These are phyloP conservation scores for Termitomyces sp. DNA, from an alignment of 768 basidiomycete genomes.

Conservation along the genomic window DNA sequence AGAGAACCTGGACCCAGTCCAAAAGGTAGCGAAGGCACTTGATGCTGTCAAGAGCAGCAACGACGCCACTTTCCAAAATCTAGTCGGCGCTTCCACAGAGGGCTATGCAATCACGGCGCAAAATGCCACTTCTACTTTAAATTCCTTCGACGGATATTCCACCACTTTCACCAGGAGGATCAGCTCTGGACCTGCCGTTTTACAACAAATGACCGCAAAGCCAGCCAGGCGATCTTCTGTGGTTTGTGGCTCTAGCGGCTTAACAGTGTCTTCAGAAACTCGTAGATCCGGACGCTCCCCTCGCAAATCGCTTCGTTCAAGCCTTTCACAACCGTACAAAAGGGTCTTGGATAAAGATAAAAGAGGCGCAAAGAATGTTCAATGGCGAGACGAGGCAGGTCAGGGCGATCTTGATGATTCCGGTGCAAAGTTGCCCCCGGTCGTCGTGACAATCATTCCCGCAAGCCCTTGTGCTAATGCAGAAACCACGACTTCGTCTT, in stretches of 20 bases:
- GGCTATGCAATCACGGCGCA: constrained; percentile 42
- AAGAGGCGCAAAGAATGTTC: constrained; percentile 69
- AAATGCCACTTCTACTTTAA: constrained; percentile 32
- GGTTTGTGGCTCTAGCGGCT: constrained; percentile 32
- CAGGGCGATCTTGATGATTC: constrained; percentile 75
- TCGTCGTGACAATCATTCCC: constrained; percentile 39
- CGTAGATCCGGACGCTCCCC: constrained; percentile 58
- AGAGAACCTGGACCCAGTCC: constrained; percentile 29
- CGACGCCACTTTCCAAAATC: constrained; percentile 60
- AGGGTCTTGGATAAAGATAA: constrained; percentile 64
- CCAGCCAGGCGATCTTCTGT: constrained; percentile 37
- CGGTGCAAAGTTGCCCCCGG: constrained; percentile 28
- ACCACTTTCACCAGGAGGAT: constrained; percentile 44
- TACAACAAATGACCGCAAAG: constrained; percentile 26
- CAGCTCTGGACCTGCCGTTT: constrained; percentile 46
- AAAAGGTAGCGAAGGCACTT: constrained; percentile 48
- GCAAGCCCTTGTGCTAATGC: constrained; percentile 34
- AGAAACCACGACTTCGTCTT: constrained; percentile 17
- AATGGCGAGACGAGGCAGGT: constrained; percentile 88
- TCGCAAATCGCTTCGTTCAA: constrained; percentile 70
- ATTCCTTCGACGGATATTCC: constrained; percentile 50
- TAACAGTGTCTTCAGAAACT: constrained; percentile 44
- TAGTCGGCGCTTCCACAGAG: constrained; percentile 67
- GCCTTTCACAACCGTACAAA: constrained; percentile 58
- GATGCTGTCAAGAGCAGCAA: constrained; percentile 59